Evolutionary conservation across 2,329 filamentous ascomycete species (phyloP).

Genomic region (Myriosclerotinia scirpicola): DNA sequence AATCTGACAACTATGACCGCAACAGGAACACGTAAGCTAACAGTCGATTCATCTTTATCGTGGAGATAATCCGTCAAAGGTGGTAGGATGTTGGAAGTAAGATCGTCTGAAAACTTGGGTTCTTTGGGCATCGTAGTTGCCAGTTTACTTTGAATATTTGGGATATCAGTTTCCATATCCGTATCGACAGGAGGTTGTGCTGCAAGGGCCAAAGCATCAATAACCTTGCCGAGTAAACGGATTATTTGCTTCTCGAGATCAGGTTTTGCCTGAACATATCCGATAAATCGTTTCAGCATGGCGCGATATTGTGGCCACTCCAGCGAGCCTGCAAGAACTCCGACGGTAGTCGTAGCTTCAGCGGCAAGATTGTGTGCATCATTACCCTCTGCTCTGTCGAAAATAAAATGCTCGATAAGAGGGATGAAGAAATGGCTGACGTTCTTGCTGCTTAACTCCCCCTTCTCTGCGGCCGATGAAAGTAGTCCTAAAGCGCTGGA

Average conservation of each 20-base stretch:
- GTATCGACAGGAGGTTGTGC: constrained; percentile 41
- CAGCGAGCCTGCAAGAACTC: constrained; percentile 69
- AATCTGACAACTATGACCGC: constrained; percentile 88
- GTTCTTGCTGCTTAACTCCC: constrained; percentile 71
- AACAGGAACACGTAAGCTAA: constrained; percentile 88
- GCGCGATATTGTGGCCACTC: constrained; percentile 91
- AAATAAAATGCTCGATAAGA: constrained; percentile 90
- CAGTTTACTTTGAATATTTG: constrained; percentile 48
- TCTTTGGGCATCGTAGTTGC: constrained; percentile 64
- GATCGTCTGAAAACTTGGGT: constrained; percentile 68
- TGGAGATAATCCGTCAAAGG: constrained; percentile 82
- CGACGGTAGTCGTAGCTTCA: constrained; percentile 80
- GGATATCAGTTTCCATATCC: constrained; percentile 41
- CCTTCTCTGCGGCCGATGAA: constrained; percentile 62
- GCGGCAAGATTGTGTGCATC: constrained; percentile 86
- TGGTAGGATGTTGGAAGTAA: constrained; percentile 74
- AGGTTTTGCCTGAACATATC: constrained; percentile 76
- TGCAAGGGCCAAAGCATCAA: constrained; percentile 69
- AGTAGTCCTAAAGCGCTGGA: constrained; percentile 79
- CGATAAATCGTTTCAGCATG: constrained; percentile 78
- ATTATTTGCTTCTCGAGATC: constrained; percentile 85
- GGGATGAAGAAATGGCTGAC: constrained; percentile 86
- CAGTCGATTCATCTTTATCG: constrained; percentile 90
- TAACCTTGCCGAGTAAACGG: constrained; percentile 75
- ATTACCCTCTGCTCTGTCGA: constrained; percentile 68